phyloP scores from a whole-genome alignment of 345 rosid genomes.

The Camelina hispida region DNA sequence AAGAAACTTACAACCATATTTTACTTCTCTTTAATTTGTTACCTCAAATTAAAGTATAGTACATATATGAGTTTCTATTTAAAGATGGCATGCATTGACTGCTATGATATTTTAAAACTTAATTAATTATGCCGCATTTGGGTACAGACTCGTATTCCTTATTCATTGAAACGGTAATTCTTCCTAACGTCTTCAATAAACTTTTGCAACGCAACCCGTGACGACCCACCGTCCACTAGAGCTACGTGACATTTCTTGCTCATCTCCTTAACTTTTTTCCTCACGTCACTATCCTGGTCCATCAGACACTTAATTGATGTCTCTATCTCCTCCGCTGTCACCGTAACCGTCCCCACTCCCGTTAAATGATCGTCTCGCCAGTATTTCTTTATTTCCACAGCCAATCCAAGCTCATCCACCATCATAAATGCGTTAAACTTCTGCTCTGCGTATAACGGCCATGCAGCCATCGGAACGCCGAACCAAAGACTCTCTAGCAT shows the following conservation, averaged over 20 bases:
- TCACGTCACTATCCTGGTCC: constrained; percentile 42
- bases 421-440: constrained; percentile 59
- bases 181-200: constrained; percentile 38
- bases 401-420: constrained; percentile 51
- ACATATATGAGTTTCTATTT: too few species aligned
- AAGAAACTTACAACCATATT: too few species aligned
- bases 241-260: constrained; percentile 43
- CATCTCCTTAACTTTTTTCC: constrained; percentile 46
- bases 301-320: constrained; percentile 44
- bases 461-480: constrained; percentile 55
- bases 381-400: constrained; percentile 49
- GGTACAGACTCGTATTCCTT: background rate
- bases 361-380: constrained; percentile 23
- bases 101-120: background rate
- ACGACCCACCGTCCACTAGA: constrained; percentile 49
- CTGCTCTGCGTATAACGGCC: constrained; percentile 64
- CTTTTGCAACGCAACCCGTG: constrained; percentile 31
- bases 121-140: background rate
- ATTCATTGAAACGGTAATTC: background rate
- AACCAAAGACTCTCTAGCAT: constrained; percentile 59
- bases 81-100: background rate
- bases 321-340: constrained; percentile 47
- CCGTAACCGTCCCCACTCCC: background rate
- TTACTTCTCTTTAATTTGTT: too few species aligned
- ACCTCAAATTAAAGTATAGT: too few species aligned